phyloP scores from a whole-genome alignment of 768 basidiomycete species.

The Russula sp. region DNA sequence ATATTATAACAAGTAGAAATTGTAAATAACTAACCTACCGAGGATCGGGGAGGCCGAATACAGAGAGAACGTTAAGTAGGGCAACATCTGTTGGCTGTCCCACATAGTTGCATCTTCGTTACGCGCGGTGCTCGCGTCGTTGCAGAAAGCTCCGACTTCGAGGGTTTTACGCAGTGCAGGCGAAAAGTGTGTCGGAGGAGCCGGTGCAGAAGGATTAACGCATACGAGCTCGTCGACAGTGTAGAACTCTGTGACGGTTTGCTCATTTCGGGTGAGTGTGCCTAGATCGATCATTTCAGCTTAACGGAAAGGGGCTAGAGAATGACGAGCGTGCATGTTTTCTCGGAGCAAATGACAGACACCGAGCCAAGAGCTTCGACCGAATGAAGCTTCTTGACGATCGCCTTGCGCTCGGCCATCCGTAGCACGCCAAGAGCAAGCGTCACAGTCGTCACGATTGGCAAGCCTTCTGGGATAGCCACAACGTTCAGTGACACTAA shows the following conservation, averaged over 20 bases:
- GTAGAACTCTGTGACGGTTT: slow-evolving; percentile 89
- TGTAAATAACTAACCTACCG: slow-evolving; percentile 53
- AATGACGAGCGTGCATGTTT: slow-evolving; percentile 64
- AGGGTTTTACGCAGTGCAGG: slow-evolving; percentile 71
- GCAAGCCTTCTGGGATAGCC: slow-evolving; percentile 94
- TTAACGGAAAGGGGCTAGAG: neutral
- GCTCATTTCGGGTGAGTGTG: slow-evolving; percentile 93
- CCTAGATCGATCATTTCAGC: slow-evolving; percentile 41
- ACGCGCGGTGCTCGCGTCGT: slow-evolving; percentile 66
- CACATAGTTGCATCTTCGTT: slow-evolving; percentile 67
- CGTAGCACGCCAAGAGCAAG: slow-evolving; percentile 90
- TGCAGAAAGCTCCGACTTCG: slow-evolving; percentile 85
- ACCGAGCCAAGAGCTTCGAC: slow-evolving; percentile 93
- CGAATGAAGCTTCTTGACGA: slow-evolving; percentile 94
- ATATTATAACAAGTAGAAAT: neutral
- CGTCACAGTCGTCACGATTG: slow-evolving; percentile 96
- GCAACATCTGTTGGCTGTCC: slow-evolving; percentile 96
- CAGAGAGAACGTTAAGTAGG: slow-evolving; percentile 70
- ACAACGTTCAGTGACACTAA: slow-evolving; percentile 96
- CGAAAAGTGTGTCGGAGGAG: slow-evolving; percentile 45
- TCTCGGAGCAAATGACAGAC: slow-evolving; percentile 97
- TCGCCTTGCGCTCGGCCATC: slow-evolving; percentile 93
- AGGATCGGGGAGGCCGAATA: slow-evolving; percentile 66
- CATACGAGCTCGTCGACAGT: slow-evolving; percentile 76
- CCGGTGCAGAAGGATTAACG: slow-evolving; percentile 54